Percentiles rank a stretch among this genome's conserved stretches.
Evolutionary conservation across 2,329 filamentous ascomycete species (phyloP).

Genomic region (Penicillium sp.): DNA sequence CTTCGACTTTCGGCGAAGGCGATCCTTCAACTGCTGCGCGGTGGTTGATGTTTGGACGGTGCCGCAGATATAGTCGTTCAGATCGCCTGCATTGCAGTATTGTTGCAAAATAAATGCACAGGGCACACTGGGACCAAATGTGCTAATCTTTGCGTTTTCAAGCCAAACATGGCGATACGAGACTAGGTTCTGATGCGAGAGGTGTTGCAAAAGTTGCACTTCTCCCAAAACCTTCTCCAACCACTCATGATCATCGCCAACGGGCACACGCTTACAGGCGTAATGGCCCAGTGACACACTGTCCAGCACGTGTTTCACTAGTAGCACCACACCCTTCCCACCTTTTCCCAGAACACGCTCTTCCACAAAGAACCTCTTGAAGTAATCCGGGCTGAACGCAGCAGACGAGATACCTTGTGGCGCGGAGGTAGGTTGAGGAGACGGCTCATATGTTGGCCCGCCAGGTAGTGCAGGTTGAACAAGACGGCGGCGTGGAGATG

Average conservation of each 20-base stretch:
- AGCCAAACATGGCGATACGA: constrained; percentile 98
- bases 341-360: constrained; percentile 83
- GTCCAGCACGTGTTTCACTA: constrained; percentile 92
- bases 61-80: constrained; percentile 83
- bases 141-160: constrained; percentile 79
- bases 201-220: constrained; percentile 85
- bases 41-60: constrained; percentile 62
- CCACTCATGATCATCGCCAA: constrained; percentile 93
- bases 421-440: constrained; percentile 48
- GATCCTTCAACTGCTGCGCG: constrained; percentile 85
- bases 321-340: constrained; percentile 88
- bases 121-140: constrained; percentile 86
- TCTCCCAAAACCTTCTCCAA: constrained; percentile 91
- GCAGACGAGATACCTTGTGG: constrained; percentile 75
- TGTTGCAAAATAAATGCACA: constrained; percentile 97
- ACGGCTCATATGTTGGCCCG: constrained; percentile 50
- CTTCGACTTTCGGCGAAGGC: constrained; percentile 77
- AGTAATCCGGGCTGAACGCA: constrained; percentile 91
- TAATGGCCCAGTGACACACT: constrained; percentile 85
- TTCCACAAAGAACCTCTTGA: constrained; percentile 88
- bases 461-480: constrained; percentile 49
- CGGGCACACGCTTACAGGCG: constrained; percentile 94
- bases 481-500: constrained; percentile 53
- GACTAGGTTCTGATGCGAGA: constrained; percentile 92
- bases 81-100: constrained; percentile 91